These are phyloP conservation scores for Ascochyta fabae DNA, from an alignment of 2,329 filamentous ascomycete species.

Conservation along the genomic window DNA sequence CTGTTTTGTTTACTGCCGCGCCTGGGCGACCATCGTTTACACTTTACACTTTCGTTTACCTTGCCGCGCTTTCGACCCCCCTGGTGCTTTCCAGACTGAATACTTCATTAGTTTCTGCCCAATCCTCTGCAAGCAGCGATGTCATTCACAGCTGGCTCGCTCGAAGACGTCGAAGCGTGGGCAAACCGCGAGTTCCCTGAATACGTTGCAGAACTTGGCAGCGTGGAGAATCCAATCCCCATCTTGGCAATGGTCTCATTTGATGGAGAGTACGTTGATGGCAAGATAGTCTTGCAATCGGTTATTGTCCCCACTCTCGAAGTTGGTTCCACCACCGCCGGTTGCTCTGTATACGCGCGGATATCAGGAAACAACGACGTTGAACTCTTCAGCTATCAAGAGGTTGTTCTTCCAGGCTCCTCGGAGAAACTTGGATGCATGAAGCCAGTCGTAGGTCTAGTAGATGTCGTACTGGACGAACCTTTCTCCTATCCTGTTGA, in stretches of 20 bases:
- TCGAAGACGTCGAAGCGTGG: slow-evolving; percentile 8
- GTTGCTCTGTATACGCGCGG: background rate
- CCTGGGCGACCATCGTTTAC: background rate
- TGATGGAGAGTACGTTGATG: background rate
- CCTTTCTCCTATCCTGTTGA: background rate
- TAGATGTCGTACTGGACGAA: background rate
- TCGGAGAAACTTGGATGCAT: background rate
- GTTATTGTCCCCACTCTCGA: background rate
- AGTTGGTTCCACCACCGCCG: background rate
- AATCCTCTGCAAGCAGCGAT: background rate
- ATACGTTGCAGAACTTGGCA: background rate
- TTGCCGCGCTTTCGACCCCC: background rate
- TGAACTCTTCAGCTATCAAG: background rate
- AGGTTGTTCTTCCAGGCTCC: too few species aligned
- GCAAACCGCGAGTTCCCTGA: background rate
- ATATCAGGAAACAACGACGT: background rate
- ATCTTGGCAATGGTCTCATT: background rate
- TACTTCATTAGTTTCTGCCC: background rate
- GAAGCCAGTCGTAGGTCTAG: background rate
- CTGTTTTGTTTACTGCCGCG: background rate
- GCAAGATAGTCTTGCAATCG: background rate
- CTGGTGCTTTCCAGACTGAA: too few species aligned
- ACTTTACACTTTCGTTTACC: too few species aligned
- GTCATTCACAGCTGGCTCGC: background rate
- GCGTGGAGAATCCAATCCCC: background rate